Percentiles rank a stretch among this genome's conserved stretches.
Conservation (phyloP, 208 protist species). For the Wallacemonas sp. region DNA sequence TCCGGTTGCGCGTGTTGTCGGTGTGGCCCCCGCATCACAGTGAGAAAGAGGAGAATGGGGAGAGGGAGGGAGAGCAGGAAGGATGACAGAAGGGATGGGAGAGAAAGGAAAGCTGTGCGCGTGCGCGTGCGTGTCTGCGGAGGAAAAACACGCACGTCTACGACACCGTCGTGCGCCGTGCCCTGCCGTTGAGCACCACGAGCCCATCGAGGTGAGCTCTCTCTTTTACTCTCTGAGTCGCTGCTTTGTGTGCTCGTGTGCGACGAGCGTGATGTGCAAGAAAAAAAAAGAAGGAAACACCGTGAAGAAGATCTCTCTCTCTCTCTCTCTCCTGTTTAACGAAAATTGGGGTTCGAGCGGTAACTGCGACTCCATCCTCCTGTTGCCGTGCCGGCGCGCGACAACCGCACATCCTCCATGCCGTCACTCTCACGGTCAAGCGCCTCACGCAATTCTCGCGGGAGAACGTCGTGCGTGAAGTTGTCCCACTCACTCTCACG, state of each 20-base stretch:
- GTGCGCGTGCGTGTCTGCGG: too few species aligned
- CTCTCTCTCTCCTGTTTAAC: constrained; percentile 18
- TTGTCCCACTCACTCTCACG: constrained; percentile 76
- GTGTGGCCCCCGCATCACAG: too few species aligned
- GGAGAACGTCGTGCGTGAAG: constrained; percentile 83
- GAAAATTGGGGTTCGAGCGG: constrained; percentile 73
- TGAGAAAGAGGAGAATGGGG: neutral
- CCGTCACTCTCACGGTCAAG: constrained; percentile 85
- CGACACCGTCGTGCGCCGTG: too few species aligned
- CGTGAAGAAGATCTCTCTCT: neutral
- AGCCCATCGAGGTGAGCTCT: too few species aligned
- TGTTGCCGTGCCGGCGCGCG: constrained; percentile 66
- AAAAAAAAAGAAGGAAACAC: neutral
- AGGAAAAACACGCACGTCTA: too few species aligned
- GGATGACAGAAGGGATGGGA: neutral
- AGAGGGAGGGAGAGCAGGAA: neutral
- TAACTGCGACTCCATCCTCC: constrained; percentile 74
- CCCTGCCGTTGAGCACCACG: too few species aligned
- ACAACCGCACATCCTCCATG: constrained; percentile 86
- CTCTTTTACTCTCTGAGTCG: too few species aligned
- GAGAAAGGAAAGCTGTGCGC: neutral
- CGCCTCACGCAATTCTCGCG: constrained; percentile 80
- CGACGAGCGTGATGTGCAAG: too few species aligned
- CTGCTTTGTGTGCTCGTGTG: too few species aligned
- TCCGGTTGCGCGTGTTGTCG: too few species aligned